Conservation (phyloP, 345 rosid species). For the Sisymbrium irio region DNA sequence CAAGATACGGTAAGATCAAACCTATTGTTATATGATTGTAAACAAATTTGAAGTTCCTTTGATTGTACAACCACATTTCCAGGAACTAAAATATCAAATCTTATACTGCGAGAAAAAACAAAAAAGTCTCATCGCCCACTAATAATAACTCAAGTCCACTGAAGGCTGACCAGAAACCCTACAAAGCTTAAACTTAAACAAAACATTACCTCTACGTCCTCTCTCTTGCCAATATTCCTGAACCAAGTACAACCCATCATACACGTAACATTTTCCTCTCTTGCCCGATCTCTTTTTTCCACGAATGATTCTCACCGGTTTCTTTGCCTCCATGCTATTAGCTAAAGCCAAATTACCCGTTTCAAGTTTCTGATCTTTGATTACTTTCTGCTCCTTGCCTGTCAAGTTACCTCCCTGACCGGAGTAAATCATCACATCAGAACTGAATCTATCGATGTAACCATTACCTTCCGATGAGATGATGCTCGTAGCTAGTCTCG, state of each 20-base stretch:
- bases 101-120: too few species aligned
- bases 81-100: too few species aligned
- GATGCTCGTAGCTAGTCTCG: constrained; percentile 61
- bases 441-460: constrained; percentile 44
- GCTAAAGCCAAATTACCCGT: constrained; percentile 71
- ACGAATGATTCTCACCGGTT: constrained; percentile 76
- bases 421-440: constrained; percentile 60
- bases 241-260: constrained; percentile 76
- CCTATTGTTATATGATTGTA: too few species aligned
- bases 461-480: constrained; percentile 72
- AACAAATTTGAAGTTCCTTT: too few species aligned
- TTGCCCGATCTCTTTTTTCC: constrained; percentile 31
- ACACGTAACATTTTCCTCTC: constrained; percentile 53
- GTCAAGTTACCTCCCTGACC: constrained; percentile 75
- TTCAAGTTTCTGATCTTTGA: constrained; percentile 77
- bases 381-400: constrained; percentile 39
- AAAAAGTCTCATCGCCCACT: neutral
- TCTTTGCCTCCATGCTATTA: constrained; percentile 47
- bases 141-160: neutral
- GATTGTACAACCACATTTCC: too few species aligned
- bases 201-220: constrained; percentile 55
- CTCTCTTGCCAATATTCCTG: constrained; percentile 49
- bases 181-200: constrained; percentile 61
- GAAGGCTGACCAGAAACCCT: constrained; percentile 57
- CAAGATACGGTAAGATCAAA: too few species aligned